Evolutionary conservation across 1,284 basidiomycete genomes (phyloP).

Genomic region (Pyrrhoderma noxium): DNA sequence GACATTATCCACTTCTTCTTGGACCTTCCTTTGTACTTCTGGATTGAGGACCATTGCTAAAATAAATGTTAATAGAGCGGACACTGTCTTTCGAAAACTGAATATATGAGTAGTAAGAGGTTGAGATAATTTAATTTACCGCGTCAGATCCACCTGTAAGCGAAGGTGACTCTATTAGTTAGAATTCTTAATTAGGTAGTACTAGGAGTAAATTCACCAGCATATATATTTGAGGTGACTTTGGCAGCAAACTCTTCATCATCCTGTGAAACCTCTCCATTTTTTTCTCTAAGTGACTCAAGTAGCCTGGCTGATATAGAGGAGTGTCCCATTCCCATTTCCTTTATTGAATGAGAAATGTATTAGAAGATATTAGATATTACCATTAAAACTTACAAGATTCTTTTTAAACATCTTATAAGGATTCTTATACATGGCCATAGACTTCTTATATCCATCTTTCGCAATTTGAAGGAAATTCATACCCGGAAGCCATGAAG

Average conservation of each 20-base stretch:
- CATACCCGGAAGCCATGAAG: slow-evolving; percentile 10
- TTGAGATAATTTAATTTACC: background rate
- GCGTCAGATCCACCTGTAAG: slow-evolving; percentile 18
- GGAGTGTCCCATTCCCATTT: background rate
- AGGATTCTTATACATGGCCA: slow-evolving; percentile 5
- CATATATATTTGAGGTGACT: background rate
- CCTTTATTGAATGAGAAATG: background rate
- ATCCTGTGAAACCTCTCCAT: background rate
- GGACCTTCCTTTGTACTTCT: slow-evolving; percentile 18
- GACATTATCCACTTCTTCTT: slow-evolving; percentile 23
- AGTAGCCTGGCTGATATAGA: slow-evolving; percentile 8
- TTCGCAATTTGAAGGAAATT: slow-evolving; percentile 42
- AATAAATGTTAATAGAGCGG: background rate
- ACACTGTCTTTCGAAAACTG: background rate
- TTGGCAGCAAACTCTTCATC: slow-evolving; percentile 10
- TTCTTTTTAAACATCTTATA: slow-evolving; percentile 6
- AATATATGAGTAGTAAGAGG: background rate
- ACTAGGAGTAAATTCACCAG: background rate
- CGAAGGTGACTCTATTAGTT: background rate
- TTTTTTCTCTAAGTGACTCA: background rate
- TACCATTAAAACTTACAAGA: slow-evolving; percentile 9
- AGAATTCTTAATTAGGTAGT: background rate
- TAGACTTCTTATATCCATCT: slow-evolving; percentile 34
- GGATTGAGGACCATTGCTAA: slow-evolving; percentile 15
- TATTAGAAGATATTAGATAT: no score